Evolutionary conservation across 768 basidiomycete species (phyloP).

Genomic region (Suillus decipiens): DNA sequence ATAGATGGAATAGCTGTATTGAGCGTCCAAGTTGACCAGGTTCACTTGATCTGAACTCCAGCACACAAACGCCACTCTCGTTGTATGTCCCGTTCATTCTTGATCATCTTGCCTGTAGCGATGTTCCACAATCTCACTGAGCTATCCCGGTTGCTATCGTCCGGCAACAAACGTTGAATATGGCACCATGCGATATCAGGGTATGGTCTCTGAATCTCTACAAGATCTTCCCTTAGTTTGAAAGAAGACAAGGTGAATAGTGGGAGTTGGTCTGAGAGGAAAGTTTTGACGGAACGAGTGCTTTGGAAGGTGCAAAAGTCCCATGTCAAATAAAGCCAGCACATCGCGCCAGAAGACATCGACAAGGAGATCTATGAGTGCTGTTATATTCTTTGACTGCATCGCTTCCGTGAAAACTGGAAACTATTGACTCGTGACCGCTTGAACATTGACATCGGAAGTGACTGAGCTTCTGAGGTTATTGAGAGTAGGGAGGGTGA

Average conservation of each 20-base stretch:
- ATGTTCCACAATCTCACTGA: too few species aligned
- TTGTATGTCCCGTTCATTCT: too few species aligned
- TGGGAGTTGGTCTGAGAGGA: conserved; percentile 49
- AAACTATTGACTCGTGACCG: conserved; percentile 44
- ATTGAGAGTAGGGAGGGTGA: conserved; percentile 25
- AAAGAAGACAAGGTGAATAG: conserved; percentile 24
- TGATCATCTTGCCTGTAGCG: too few species aligned
- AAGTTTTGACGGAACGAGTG: conserved; percentile 37
- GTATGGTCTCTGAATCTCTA: conserved; percentile 29
- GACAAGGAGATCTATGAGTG: conserved; percentile 36
- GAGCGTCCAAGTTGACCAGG: too few species aligned
- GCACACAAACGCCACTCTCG: too few species aligned
- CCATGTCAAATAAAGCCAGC: conserved; percentile 65
- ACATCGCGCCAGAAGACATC: conserved; percentile 59
- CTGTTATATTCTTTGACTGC: conserved; percentile 34
- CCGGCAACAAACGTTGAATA: too few species aligned
- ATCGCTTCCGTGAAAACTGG: conserved; percentile 37
- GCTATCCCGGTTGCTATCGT: too few species aligned
- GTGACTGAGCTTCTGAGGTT: conserved; percentile 26
- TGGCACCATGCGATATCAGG: conserved; percentile 43
- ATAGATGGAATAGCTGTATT: too few species aligned
- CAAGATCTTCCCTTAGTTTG: conserved; percentile 22
- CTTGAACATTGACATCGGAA: conserved; percentile 36
- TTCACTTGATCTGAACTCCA: too few species aligned
- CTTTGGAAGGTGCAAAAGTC: conserved; percentile 60